A percentile compares a stretch with the other conserved stretches of the same genome.
Evolutionary conservation across 768 basidiomycete genomes (phyloP).

Genomic region (Leucosporidium scottii): DNA sequence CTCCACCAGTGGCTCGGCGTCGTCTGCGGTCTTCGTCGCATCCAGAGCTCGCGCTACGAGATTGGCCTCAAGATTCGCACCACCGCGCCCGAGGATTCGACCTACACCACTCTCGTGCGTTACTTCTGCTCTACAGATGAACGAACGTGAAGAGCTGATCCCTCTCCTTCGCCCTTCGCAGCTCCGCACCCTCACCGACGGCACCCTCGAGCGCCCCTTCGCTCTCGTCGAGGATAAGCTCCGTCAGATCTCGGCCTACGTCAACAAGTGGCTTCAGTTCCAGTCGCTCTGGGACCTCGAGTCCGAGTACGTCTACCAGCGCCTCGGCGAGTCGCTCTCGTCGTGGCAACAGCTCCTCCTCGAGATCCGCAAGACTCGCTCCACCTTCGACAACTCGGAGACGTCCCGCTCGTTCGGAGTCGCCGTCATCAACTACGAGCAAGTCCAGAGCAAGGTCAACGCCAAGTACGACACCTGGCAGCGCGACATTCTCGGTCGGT

Average conservation of each 20-base stretch:
- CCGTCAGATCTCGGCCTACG: conserved; percentile 78
- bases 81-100: conserved; percentile 57
- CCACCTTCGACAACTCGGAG: conserved; percentile 95
- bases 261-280: conserved; percentile 97
- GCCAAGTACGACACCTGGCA: conserved; percentile 99
- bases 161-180: conserved; percentile 42
- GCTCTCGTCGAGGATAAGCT: conserved; percentile 79
- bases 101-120: conserved; percentile 74
- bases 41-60: conserved; percentile 94
- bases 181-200: conserved; percentile 68
- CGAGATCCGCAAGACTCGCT: conserved; percentile 92
- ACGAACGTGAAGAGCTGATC: too few species aligned
- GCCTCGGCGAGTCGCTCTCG: conserved; percentile 84
- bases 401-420: conserved; percentile 86
- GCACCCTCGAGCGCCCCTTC: conserved; percentile 73
- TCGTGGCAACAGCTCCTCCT: conserved; percentile 90
- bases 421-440: conserved; percentile 93
- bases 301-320: conserved; percentile 90
- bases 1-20: conserved; percentile 89
- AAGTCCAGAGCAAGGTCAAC: conserved; percentile 93
- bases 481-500: conserved; percentile 82
- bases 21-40: conserved; percentile 74
- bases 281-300: conserved; percentile 98
- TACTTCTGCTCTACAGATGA: too few species aligned
- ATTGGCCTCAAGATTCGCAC: conserved; percentile 85